Evolutionary conservation across 352 stramenopile genomes (phyloP).

Genomic region (Pythium plurisporium): DNA sequence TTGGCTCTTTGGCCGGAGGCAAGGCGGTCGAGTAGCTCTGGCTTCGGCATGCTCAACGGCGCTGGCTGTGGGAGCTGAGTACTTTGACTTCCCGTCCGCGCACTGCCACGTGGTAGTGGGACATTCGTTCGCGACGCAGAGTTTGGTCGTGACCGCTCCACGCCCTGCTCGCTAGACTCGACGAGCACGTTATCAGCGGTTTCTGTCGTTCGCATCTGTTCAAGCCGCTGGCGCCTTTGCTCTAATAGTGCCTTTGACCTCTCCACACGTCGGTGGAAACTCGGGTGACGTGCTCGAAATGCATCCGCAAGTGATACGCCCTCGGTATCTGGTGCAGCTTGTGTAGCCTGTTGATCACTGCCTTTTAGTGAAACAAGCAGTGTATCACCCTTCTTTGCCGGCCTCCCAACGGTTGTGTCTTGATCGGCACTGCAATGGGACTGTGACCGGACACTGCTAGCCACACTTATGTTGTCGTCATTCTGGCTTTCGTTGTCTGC

Average conservation of each 20-base stretch:
- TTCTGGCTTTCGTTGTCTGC: background rate
- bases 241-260: constrained; percentile 26
- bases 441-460: background rate
- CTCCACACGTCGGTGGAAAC: constrained; percentile 34
- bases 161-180: too few species aligned
- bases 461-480: background rate
- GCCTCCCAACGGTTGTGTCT: background rate
- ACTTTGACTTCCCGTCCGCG: too few species aligned
- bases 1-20: constrained; percentile 46
- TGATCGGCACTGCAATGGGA: background rate
- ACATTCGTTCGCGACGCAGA: too few species aligned
- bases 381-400: constrained; percentile 3
- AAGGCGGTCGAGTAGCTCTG: constrained; percentile 41
- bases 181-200: background rate
- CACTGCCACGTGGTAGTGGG: background rate
- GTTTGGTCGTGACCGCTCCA: too few species aligned
- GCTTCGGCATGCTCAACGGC: constrained; percentile 14
- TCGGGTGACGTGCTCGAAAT: constrained; percentile 52
- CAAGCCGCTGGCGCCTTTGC: constrained; percentile 25
- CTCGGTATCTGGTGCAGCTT: background rate
- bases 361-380: constrained; percentile 11
- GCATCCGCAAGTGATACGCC: constrained; percentile 47
- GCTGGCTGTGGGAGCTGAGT: background rate
- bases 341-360: background rate
- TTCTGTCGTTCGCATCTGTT: background rate